Conservation (phyloP, 2,329 filamentous ascomycete genomes). For the Penicillium palitans region DNA sequence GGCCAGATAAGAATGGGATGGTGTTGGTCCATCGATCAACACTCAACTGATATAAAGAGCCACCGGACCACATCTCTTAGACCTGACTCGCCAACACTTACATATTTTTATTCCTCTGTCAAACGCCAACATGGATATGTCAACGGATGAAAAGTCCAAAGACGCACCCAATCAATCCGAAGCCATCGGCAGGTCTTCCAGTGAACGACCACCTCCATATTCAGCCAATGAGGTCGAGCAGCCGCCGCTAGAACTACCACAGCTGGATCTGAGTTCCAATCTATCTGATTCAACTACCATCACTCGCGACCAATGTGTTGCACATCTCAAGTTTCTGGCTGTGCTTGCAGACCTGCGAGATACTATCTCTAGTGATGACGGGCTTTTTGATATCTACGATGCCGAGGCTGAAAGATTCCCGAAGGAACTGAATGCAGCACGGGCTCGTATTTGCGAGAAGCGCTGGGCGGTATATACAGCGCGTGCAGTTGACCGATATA, state of each 20-base stretch:
- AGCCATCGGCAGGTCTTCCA: neutral
- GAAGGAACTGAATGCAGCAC: constrained; percentile 43
- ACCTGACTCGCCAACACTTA: neutral
- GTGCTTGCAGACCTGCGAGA: constrained; percentile 68
- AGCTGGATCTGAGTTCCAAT: constrained; percentile 22
- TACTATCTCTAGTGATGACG: constrained; percentile 64
- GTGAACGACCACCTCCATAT: constrained; percentile 31
- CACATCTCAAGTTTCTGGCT: constrained; percentile 71
- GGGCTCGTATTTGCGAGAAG: constrained; percentile 64
- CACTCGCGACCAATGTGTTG: constrained; percentile 61
- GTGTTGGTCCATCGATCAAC: neutral
- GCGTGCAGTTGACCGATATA: constrained; percentile 66
- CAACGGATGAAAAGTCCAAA: constrained; percentile 16
- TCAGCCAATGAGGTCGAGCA: constrained; percentile 15
- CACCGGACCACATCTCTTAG: neutral
- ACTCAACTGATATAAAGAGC: neutral
- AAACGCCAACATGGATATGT: constrained; percentile 14
- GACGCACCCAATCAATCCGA: neutral
- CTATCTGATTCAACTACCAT: constrained; percentile 20
- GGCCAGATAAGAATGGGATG: neutral
- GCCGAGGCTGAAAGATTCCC: constrained; percentile 39
- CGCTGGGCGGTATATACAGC: constrained; percentile 70
- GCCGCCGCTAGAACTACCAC: constrained; percentile 22
- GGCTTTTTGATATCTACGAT: constrained; percentile 65
- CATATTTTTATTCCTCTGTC: neutral